Evolutionary conservation across 306 rosid genomes (phyloP), one percentile per base, ranked within the genome.

Genomic region (Trifolium dubium): DNA sequence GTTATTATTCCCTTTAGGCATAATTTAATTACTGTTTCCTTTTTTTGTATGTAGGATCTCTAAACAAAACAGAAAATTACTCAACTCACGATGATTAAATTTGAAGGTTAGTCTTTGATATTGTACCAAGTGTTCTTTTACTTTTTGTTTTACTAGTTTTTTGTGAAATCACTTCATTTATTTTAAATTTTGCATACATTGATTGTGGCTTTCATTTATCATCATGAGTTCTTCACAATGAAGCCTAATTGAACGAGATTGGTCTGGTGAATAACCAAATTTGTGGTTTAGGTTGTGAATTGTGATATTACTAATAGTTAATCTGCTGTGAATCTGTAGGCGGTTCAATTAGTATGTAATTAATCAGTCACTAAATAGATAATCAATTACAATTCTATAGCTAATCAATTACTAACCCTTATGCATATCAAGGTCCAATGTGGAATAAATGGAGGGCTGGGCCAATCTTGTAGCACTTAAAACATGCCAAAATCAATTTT

Each of bases 21-120:
- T 43, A 13, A 14, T 43, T 15, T 66, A 49, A 43, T 11, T 43
- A 17, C 18, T 10, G 13, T 43, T 66, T n/a, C n/a, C n/a, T n/a
- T 5, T 17, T 18, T 39, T 64, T 40, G 8, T 64, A 1, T 1
- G 1, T 65, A 65, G 69, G 69, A 5, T 40, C 54, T 44, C 19
- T 67, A 44, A 19, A 46, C 23, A 30, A 7, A n/a, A 29, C 29
- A 23, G 55, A 66, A 19, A 12, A 37, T n/a, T 63, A 63, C 50
- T 63, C 28, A 15, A 12, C 23, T 66, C 37, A 1, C 19, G 56
- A 28, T 23, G 44, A 66, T 66, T 29, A 6, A 66, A 28, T 66
- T 28, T 66, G 55, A 66, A 66, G 37, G 56, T 66, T 65, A 31
- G 32, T n/a, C 46, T 30, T 69, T 5, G 32, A 69, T 10, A 10